phyloP scores from a whole-genome alignment of 192 early-diverging fungal species.

The Umbelopsis sp. region DNA sequence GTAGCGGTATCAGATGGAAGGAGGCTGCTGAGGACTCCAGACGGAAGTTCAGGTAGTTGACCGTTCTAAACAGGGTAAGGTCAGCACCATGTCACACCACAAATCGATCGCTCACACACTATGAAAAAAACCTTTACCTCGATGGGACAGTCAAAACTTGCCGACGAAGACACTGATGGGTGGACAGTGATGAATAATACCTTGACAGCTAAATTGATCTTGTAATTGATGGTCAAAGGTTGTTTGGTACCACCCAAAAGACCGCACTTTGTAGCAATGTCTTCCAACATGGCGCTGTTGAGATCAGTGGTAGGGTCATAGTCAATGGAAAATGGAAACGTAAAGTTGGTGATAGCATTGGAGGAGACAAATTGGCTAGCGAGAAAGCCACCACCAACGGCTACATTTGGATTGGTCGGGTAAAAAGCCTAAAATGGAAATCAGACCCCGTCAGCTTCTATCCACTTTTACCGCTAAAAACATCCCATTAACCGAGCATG shows the following conservation, averaged over 20 bases:
- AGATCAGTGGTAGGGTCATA: constrained; percentile 39
- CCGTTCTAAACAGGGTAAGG: neutral
- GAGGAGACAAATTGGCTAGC: constrained; percentile 35
- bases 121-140: constrained; percentile 22
- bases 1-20: neutral
- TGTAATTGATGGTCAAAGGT: constrained; percentile 47
- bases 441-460: neutral
- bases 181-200: constrained; percentile 43
- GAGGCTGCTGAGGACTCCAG: neutral
- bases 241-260: constrained; percentile 24
- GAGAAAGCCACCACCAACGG: constrained; percentile 50
- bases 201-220: constrained; percentile 41
- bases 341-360: constrained; percentile 35
- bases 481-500: too few species aligned
- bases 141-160: constrained; percentile 38
- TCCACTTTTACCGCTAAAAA: too few species aligned
- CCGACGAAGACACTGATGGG: constrained; percentile 39
- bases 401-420: constrained; percentile 31
- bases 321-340: constrained; percentile 47
- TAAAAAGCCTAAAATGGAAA: constrained; percentile 49
- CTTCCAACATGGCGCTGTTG: constrained; percentile 38
- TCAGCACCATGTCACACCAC: neutral
- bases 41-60: neutral
- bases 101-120: neutral
- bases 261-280: constrained; percentile 50